Percentiles rank a stretch among this genome's conserved stretches.
phyloP scores from a whole-genome alignment of 768 basidiomycete genomes.

The Epithele typhae region DNA sequence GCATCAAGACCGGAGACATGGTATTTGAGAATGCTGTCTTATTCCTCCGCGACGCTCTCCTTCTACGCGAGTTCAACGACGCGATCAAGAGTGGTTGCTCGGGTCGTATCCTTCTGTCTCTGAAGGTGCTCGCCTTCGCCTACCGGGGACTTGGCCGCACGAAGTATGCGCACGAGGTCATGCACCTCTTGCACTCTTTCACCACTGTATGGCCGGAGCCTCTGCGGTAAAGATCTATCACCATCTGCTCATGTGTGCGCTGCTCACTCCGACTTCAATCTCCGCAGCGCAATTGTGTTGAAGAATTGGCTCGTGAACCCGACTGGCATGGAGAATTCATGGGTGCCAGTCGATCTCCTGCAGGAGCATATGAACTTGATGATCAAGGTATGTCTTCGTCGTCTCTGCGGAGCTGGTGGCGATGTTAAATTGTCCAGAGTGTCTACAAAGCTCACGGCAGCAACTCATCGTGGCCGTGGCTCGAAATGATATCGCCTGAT shows the following conservation, averaged over 20 bases:
- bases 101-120: conserved; percentile 22
- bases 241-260: background rate
- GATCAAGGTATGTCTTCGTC: conserved; percentile 27
- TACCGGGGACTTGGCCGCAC: conserved; percentile 25
- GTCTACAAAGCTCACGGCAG: conserved; percentile 29
- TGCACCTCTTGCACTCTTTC: conserved; percentile 14
- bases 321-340: conserved; percentile 12
- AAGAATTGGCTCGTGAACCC: conserved; percentile 32
- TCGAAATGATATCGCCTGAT: conserved; percentile 25
- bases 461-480: conserved; percentile 31
- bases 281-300: conserved; percentile 23
- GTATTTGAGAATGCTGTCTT: conserved; percentile 24
- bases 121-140: conserved; percentile 20
- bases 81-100: conserved; percentile 28
- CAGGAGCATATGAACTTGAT: conserved; percentile 31
- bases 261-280: no score
- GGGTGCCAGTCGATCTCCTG: conserved; percentile 26
- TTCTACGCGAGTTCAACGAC: conserved; percentile 24
- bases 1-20: no score
- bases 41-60: conserved; percentile 25
- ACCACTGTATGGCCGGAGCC: conserved; percentile 15
- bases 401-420: no score
- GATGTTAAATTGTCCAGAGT: conserved; percentile 1
- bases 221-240: conserved; percentile 1
- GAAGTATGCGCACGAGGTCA: conserved; percentile 25